Percentiles rank a stretch among this genome's conserved stretches.
These are phyloP conservation scores for Narthecium ossifragum DNA, from an alignment of 106 monocot genomes.

Conservation along the genomic window DNA sequence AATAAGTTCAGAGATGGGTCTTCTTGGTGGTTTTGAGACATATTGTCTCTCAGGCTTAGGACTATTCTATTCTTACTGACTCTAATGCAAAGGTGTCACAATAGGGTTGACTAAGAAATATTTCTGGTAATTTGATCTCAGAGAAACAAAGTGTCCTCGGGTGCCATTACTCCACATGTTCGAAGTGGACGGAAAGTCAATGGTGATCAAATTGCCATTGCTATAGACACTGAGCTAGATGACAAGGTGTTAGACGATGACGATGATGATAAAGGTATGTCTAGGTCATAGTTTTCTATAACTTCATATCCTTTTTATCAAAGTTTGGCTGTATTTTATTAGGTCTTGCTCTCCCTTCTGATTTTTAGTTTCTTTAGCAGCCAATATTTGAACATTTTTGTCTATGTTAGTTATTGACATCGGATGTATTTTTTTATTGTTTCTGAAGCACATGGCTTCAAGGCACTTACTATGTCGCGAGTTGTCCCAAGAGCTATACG, in stretches of 20 bases:
- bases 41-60: too few species aligned
- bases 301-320: not conserved
- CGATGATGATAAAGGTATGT: slow-evolving; percentile 98
- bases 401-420: not conserved
- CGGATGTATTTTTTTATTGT: slow-evolving; percentile 6
- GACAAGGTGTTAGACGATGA: slow-evolving; percentile 49
- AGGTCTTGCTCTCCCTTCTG: not conserved
- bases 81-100: too few species aligned
- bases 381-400: not conserved
- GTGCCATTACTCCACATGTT: slow-evolving; percentile 31
- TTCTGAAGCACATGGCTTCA: slow-evolving; percentile 93
- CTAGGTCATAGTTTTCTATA: not conserved
- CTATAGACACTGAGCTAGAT: slow-evolving; percentile 64
- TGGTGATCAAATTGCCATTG: slow-evolving; percentile 77
- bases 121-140: slow-evolving; percentile 30
- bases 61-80: not conserved
- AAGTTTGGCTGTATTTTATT: too few species aligned
- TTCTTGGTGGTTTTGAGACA: too few species aligned
- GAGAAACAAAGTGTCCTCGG: slow-evolving; percentile 49
- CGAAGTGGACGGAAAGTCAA: slow-evolving; percentile 79
- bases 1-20: too few species aligned
- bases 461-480: slow-evolving; percentile 80
- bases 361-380: not conserved
- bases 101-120: too few species aligned
- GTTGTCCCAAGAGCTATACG: slow-evolving; percentile 79